Evolutionary conservation across 352 stramenopile genomes (phyloP).

Genomic region (Discostella stelligera): DNA sequence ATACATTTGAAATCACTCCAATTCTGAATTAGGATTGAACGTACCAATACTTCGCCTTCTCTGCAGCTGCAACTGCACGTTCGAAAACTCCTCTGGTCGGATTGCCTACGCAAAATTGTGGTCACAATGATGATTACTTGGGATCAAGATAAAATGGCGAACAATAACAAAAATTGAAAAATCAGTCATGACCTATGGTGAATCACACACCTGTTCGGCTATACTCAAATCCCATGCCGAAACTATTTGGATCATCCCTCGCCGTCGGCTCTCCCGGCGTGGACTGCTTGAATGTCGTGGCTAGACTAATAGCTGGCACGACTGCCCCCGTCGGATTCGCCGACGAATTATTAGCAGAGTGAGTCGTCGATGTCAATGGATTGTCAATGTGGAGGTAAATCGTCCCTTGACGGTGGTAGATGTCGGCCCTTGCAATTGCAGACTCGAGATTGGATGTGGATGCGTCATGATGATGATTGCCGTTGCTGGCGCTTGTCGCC

Average conservation of each 20-base stretch:
- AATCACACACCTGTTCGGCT: slow-evolving; percentile 83
- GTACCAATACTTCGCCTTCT: slow-evolving; percentile 66
- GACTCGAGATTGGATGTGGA: neutral
- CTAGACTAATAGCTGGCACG: slow-evolving; percentile 59
- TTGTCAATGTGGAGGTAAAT: slow-evolving; percentile 57
- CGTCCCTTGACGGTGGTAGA: slow-evolving; percentile 50
- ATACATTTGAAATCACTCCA: neutral
- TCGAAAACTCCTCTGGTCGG: slow-evolving; percentile 91
- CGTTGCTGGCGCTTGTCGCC: neutral
- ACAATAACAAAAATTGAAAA: neutral
- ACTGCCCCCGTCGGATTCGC: slow-evolving; percentile 63
- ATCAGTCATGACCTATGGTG: neutral
- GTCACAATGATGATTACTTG: neutral
- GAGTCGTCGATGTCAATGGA: neutral
- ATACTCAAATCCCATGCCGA: slow-evolving; percentile 86
- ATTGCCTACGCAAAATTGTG: slow-evolving; percentile 89
- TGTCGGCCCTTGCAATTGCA: slow-evolving; percentile 14
- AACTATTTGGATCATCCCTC: slow-evolving; percentile 67
- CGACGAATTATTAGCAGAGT: neutral
- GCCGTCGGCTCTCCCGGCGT: slow-evolving; percentile 64
- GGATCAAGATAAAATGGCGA: neutral
- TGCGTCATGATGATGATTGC: neutral
- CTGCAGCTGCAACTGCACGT: slow-evolving; percentile 86
- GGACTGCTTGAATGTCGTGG: slow-evolving; percentile 81
- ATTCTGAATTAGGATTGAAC: slow-evolving; percentile 8